Conservation (phyloP, 2,329 filamentous ascomycete species). For the Fusarium graminum region DNA sequence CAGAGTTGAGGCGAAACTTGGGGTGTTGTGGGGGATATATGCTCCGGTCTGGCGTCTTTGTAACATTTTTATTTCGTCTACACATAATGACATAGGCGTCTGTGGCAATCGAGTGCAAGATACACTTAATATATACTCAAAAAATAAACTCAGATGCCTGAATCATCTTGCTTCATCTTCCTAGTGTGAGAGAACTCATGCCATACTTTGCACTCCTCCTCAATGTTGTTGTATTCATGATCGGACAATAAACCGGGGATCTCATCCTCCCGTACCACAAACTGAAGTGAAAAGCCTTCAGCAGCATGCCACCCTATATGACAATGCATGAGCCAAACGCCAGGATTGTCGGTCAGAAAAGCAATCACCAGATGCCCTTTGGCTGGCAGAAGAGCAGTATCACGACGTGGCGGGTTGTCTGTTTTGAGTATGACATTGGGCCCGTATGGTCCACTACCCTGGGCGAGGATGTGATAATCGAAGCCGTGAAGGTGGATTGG, state of each 20-base stretch:
- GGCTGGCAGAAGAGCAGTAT: constrained; percentile 63
- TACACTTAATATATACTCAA: neutral
- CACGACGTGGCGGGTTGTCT: constrained; percentile 64
- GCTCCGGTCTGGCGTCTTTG: neutral
- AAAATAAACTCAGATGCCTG: constrained; percentile 29
- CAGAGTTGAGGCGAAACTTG: constrained; percentile 7
- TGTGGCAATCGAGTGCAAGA: constrained; percentile 13
- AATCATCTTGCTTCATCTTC: constrained; percentile 40
- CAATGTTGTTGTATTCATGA: constrained; percentile 26
- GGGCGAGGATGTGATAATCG: constrained; percentile 51
- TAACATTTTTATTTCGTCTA: neutral
- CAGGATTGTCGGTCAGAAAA: constrained; percentile 64
- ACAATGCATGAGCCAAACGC: constrained; percentile 65
- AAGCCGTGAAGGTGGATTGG: constrained; percentile 57
- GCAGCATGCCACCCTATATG: constrained; percentile 56
- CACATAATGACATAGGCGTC: constrained; percentile 16
- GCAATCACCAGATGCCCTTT: constrained; percentile 63
- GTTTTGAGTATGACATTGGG: constrained; percentile 38
- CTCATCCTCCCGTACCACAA: constrained; percentile 43
- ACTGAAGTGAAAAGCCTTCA: constrained; percentile 44
- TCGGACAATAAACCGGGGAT: constrained; percentile 36
- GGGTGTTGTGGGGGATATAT: constrained; percentile 6
- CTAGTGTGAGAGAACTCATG: constrained; percentile 25
- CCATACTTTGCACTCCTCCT: constrained; percentile 36
- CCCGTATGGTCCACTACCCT: constrained; percentile 46